Conservation (phyloP, 345 rosid genomes). For the Geranium rotundifolium region DNA sequence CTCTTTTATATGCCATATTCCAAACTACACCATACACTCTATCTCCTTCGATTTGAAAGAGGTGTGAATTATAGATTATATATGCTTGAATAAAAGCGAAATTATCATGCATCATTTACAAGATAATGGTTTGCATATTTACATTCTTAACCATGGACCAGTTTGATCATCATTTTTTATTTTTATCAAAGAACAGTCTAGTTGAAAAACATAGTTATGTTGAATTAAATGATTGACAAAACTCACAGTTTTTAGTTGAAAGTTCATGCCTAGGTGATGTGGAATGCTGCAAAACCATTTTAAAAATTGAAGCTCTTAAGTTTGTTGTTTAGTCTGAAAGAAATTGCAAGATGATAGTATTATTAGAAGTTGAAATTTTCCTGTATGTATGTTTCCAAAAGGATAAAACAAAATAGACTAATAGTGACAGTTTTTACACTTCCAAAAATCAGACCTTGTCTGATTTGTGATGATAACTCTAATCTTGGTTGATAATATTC, state of each 20-base stretch:
- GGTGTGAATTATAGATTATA: not conserved
- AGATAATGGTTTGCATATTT: not conserved
- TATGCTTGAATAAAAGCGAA: not conserved
- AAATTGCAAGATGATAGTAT: not conserved
- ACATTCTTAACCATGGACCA: not conserved
- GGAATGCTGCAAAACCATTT: not conserved
- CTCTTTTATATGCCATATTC: not conserved
- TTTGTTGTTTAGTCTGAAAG: not conserved
- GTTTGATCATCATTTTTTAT: not conserved
- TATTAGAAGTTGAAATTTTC: no score
- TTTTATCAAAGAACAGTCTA: not conserved
- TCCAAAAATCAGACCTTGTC: not conserved
- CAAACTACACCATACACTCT: not conserved
- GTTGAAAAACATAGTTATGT: no score
- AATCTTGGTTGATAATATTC: not conserved
- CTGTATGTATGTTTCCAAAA: no score
- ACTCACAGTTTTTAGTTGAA: not conserved
- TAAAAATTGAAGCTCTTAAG: not conserved
- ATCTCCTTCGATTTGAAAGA: not conserved
- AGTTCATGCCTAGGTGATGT: not conserved
- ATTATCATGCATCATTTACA: not conserved
- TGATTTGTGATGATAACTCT: not conserved
- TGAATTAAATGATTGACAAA: not conserved
- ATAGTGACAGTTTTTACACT: no score
- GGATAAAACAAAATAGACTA: no score